Percentiles rank a stretch among this genome's conserved stretches.
These are phyloP conservation scores for Penicillium olsonii DNA, from an alignment of 2,329 filamentous ascomycete genomes.

Conservation along the genomic window DNA sequence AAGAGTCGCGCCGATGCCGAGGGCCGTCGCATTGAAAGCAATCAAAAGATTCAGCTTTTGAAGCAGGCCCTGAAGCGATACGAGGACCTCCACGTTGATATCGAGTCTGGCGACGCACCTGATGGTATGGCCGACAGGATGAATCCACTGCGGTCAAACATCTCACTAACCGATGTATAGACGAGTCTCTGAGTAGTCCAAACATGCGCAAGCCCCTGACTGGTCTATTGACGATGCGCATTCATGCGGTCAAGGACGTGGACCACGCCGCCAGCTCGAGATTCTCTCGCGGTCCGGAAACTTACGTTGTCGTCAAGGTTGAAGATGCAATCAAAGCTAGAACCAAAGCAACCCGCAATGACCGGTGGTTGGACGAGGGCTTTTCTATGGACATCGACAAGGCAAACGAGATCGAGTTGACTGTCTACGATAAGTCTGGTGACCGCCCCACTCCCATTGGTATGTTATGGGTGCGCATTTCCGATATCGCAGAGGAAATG, in stretches of 20 bases:
- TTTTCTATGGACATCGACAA: constrained; percentile 96
- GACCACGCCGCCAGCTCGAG: constrained; percentile 82
- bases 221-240: constrained; percentile 81
- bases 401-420: constrained; percentile 96
- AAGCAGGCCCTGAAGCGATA: constrained; percentile 97
- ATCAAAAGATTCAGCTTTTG: constrained; percentile 93
- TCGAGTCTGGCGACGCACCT: constrained; percentile 73
- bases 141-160: no score
- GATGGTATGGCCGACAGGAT: constrained; percentile 68
- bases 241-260: constrained; percentile 88
- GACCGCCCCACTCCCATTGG: constrained; percentile 91
- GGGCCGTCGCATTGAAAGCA: constrained; percentile 86
- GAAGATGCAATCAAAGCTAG: constrained; percentile 90
- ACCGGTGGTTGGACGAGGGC: constrained; percentile 87
- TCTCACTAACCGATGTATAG: constrained; percentile 51
- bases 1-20: constrained; percentile 95
- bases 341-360: constrained; percentile 80
- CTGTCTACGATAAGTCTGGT: constrained; percentile 91
- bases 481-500: constrained; percentile 97
- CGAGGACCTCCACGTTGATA: constrained; percentile 93
- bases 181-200: constrained; percentile 94
- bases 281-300: constrained; percentile 89
- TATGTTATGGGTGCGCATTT: constrained; percentile 93
- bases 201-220: constrained; percentile 96
- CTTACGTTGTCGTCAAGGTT: constrained; percentile 93